A percentile compares a stretch with the other conserved stretches of the same genome.
phyloP scores from a whole-genome alignment of 805 yeast genomes.

The Starmerella floris region DNA sequence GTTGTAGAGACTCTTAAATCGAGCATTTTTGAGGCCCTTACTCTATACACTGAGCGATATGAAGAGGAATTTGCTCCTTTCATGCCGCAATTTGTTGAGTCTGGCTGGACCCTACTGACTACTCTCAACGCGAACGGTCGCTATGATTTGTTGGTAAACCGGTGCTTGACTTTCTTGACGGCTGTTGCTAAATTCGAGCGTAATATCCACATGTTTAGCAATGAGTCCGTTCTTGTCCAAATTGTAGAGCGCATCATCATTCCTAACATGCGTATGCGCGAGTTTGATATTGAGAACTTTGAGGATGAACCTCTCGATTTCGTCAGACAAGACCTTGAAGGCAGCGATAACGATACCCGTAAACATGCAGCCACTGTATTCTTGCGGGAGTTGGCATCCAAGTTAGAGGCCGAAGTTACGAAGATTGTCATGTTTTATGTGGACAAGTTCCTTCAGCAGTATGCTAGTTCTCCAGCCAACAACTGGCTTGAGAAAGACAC shows the following conservation, averaged over 20 bases:
- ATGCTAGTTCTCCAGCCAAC: constrained; percentile 31
- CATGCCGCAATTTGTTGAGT: constrained; percentile 64
- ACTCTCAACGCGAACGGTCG: constrained; percentile 56
- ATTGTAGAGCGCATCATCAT: constrained; percentile 70
- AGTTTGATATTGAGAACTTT: constrained; percentile 78
- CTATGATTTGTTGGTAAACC: constrained; percentile 72
- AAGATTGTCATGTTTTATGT: constrained; percentile 61
- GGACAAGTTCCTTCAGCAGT: constrained; percentile 46
- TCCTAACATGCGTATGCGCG: constrained; percentile 79
- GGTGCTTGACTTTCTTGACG: constrained; percentile 66
- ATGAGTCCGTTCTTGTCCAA: constrained; percentile 51
- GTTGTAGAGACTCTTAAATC: constrained; percentile 60
- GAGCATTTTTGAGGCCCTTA: constrained; percentile 70
- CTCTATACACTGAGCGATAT: constrained; percentile 76
- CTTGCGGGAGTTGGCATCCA: constrained; percentile 69
- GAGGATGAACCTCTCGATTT: constrained; percentile 95
- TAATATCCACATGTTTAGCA: constrained; percentile 49
- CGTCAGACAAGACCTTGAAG: constrained; percentile 87
- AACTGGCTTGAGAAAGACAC: constrained; percentile 83
- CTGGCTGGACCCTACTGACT: constrained; percentile 66
- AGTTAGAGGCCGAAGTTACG: constrained; percentile 62
- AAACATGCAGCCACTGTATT: constrained; percentile 89
- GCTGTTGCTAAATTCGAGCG: constrained; percentile 61
- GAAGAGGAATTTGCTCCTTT: constrained; percentile 80
- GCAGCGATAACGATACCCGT: constrained; percentile 85